Conservation (phyloP, 1,139 yeast genomes). For the Debaryomyces coudertii region DNA sequence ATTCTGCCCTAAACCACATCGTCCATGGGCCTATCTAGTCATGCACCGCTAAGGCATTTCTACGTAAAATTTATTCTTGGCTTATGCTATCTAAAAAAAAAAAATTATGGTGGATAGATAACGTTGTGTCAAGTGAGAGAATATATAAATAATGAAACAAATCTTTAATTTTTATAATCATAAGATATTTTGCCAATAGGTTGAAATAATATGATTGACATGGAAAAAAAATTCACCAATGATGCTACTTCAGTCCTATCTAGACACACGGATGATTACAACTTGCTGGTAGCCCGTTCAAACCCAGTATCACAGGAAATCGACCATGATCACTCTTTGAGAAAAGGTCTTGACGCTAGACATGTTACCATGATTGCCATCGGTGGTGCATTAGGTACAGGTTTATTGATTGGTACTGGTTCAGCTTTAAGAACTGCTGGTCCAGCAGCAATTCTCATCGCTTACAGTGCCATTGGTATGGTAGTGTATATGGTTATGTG, state of each 20-base stretch:
- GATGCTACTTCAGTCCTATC: conserved; percentile 33
- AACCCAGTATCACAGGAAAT: conserved; percentile 40
- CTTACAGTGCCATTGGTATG: conserved; percentile 63
- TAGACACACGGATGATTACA: conserved; percentile 54
- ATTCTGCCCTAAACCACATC: background rate
- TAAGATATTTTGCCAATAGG: too few species aligned
- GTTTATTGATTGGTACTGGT: conserved; percentile 72
- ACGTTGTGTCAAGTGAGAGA: background rate
- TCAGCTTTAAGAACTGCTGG: conserved; percentile 66
- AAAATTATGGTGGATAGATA: background rate
- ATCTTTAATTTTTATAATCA: conserved; percentile 1
- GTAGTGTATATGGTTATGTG: conserved; percentile 71
- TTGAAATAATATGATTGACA: conserved; percentile 5
- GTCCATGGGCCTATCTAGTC: background rate
- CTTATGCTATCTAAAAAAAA: background rate
- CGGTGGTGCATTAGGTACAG: conserved; percentile 62
- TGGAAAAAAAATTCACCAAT: conserved; percentile 1
- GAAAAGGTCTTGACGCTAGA: conserved; percentile 65
- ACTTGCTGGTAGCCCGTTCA: conserved; percentile 49
- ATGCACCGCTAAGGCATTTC: conserved; percentile 3
- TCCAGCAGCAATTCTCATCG: conserved; percentile 66
- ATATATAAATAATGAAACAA: conserved; percentile 4
- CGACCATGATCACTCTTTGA: conserved; percentile 56
- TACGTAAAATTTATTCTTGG: background rate
- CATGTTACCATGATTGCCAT: conserved; percentile 76